Evolutionary conservation across 805 yeast species (phyloP), one percentile per base, ranked within the genome.

Genomic region (Wickerhamiella parazyma): DNA sequence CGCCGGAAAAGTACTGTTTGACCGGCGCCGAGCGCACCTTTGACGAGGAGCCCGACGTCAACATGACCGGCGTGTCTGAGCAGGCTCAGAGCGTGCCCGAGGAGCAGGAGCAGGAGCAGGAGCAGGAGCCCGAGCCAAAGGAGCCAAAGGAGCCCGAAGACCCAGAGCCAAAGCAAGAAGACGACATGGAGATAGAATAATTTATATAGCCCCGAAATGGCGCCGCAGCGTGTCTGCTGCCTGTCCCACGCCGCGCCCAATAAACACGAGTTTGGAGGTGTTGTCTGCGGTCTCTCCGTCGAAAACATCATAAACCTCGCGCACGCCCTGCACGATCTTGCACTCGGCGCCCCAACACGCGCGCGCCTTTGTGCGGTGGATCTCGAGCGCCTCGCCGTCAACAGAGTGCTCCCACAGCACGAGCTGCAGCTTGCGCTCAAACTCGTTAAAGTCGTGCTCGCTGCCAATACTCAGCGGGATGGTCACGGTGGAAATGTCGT

Each of bases 1-100:
- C 99, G 2, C 97, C 98, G 4, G 99, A 91, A 66, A 91, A 87
- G 72, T 87, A 85, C 64, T 87, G 97, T 64, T 66, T 87, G 43
- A 86, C 95, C 0, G 91, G 83, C 1, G 72, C 71, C 49, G 86
- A 82, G 49, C 82, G 87, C 79, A 78, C 74, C 44, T 52, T 73
- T 34, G 76, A 72, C 29, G 78, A 73, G 45, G 76, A 72, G 11
- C 54, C 49, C 21, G 58, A 53, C 35, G 43, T 53, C 14, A 42
- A 47, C 4, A 46, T 53, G 14, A 48, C 55, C 1, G 55, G 58
- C 7, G 41, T 29, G 12, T 39, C 17, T 9, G 40, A 42, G 33
- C 47, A 40, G 17, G 11, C 22, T 11, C 24, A 20, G 19, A 26
- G 12, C 3, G 26, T n/a, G n/a, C 17, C 18, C 9, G 40, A 18